phyloP scores from a whole-genome alignment of 192 early-diverging fungal species.

The Coemansia sp. region DNA sequence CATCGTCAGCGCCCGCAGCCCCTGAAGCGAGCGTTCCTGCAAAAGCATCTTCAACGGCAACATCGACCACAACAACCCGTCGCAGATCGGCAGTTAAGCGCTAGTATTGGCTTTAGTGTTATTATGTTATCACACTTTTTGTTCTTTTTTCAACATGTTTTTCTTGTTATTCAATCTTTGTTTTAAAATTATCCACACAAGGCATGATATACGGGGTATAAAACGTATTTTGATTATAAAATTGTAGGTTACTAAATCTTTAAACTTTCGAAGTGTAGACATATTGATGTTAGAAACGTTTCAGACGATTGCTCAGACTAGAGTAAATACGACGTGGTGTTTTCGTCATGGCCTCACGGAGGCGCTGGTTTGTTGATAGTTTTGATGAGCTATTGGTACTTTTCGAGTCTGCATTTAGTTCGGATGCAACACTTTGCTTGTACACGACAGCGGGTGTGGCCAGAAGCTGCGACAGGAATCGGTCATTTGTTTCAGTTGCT shows the following conservation, averaged over 20 bases:
- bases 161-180: background rate
- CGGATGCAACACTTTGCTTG: slow-evolving; percentile 8
- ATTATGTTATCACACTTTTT: background rate
- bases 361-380: slow-evolving; percentile 6
- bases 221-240: background rate
- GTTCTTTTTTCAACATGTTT: background rate
- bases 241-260: background rate
- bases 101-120: background rate
- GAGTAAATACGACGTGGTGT: slow-evolving; percentile 32
- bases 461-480: background rate
- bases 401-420: slow-evolving; percentile 3
- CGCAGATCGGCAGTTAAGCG: slow-evolving; percentile 7
- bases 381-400: slow-evolving; percentile 8
- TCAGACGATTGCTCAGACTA: slow-evolving; percentile 14
- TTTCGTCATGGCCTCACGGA: slow-evolving; percentile 20
- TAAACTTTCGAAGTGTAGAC: background rate
- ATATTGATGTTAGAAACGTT: background rate
- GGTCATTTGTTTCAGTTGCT: too few relatives aligned
- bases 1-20: background rate
- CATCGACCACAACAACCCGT: background rate
- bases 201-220: background rate
- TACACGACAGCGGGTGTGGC: background rate
- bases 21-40: slow-evolving; percentile 8
- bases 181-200: background rate
- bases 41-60: slow-evolving; percentile 17